Evolutionary conservation across 2,329 filamentous ascomycete species (phyloP), one percentile per base, ranked within the genome.

Genomic region (Botrytis porri): DNA sequence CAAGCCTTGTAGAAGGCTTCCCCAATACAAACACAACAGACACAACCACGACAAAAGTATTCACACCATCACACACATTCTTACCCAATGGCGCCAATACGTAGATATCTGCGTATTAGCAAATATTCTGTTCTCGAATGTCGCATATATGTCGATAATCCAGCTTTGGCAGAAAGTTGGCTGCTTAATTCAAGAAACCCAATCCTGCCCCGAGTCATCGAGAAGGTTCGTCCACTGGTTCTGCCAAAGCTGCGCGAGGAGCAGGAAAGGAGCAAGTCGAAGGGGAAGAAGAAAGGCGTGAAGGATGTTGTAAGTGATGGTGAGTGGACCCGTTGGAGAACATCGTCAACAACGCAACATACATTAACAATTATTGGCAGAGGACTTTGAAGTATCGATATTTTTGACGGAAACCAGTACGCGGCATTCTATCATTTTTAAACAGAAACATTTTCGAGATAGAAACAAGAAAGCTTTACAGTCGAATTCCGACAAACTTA

Each of bases 121-220:
- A 95, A 95, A 81, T 93, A 94, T 82, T 97, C 95, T 7, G 94
- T 98, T 45, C 88, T 99, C n/a, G 96, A 99, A 86, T 94, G 93
- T 76, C 94, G 95, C 76, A 96, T 99, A 77, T 98, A 98, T 82
- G 89, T 98, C 64, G 95, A 98, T 76, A 95, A 95, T 78, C 96
- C 96, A 0, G 89, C 92, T 20, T 89, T 97, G 74, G 89, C 90
- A 37, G 89, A 93, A 76, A 90, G 91, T 80, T 98, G 97, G 90
- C 88, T 99, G 29, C 88, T 97, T 76, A 92, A 92, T 78, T 87
- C 92, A 51, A 89, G 90, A 76, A 86, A 94, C 77, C 90, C 93
- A 5, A 88, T 95, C 25, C 88, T 99, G 22, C 90, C 92, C 57
- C 92, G 91, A 76, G 90, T 98, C 78, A 94, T 99, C 74, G 89